Conservation (phyloP, 2,329 filamentous ascomycete genomes). For the Fusarium sp. region DNA sequence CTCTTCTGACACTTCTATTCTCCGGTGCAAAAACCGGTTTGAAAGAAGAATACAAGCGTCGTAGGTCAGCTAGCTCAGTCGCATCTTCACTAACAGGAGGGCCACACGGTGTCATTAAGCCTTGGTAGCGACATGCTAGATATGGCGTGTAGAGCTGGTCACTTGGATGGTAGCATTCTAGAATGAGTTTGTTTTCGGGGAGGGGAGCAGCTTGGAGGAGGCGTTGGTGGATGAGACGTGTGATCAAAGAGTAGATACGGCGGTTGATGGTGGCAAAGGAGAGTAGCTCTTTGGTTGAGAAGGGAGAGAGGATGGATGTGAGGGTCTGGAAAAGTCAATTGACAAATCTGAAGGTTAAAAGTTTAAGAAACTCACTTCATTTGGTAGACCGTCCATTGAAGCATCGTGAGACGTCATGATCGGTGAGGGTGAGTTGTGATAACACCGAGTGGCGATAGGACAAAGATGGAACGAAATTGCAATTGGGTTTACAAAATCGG, state of each 20-base stretch:
- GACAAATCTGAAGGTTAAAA: neutral
- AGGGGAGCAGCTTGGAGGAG: constrained; percentile 56
- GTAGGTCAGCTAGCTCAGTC: constrained; percentile 55
- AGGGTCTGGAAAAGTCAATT: constrained; percentile 20
- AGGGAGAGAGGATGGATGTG: constrained; percentile 51
- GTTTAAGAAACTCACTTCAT: constrained; percentile 15
- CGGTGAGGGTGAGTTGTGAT: neutral
- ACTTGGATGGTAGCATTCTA: constrained; percentile 82
- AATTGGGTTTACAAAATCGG: neutral
- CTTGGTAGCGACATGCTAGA: constrained; percentile 73
- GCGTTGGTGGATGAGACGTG: constrained; percentile 72
- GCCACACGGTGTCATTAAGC: constrained; percentile 56
- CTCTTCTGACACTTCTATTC: constrained; percentile 53
- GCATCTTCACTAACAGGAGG: constrained; percentile 7
- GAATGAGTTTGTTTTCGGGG: constrained; percentile 68
- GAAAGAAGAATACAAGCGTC: constrained; percentile 76
- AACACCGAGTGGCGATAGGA: neutral
- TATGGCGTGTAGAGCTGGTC: constrained; percentile 75
- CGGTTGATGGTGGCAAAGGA: constrained; percentile 68
- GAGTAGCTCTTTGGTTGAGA: constrained; percentile 65
- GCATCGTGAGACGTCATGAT: constrained; percentile 20
- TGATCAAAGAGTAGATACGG: constrained; percentile 71
- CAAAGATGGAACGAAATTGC: too few species aligned
- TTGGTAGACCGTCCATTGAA: constrained; percentile 29
- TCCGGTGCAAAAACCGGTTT: constrained; percentile 69